Evolutionary conservation across 148 eudicot species (phyloP), one percentile per base, ranked within the genome.

Genomic region (Fallopia convolvulus): DNA sequence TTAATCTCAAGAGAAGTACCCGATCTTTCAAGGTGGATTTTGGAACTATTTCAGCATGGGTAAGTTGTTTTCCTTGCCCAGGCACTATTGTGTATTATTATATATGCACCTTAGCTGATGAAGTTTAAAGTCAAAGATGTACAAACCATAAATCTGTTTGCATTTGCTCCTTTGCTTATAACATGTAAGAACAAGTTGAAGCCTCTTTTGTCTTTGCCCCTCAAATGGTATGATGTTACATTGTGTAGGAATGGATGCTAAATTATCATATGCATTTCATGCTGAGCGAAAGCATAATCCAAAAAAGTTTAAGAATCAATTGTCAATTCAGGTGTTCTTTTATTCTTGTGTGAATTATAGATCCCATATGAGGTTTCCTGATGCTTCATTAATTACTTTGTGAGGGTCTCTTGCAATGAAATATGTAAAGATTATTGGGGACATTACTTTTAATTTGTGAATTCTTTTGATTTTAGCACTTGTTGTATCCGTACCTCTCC

Each of bases 221-320:
- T n/a, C 20, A 53, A 53, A 4, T 17, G 21, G 60, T 53, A 53
- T 17, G 60, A 53, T n/a, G 72, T 40, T 15, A 8, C 40, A 20
- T 7, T 9, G 12, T 74, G 73, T 83, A 88, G 91, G 91, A 40
- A 88, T 88, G 91, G 91, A 88, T 75, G 91, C 91, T 72, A 87
- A 88, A 78, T 83, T 88, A 60, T 88, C 91, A 44, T 88, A 88
- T 78, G 91, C 86, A 73, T 88, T 88, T 80, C 90, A 88, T 70
- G 23, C 72, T 11, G 36, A 18, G 26, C 70, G 70, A 32, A 88
- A 84, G 80, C 74, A 78, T 49, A 76, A 88, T 70, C 91, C 91
- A 20, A 87, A 88, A 74, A 88, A 84, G 33, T 88, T 88, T 30
- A 86, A 82, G 74, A 86, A 81, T 66, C 90, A 88, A 78, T 58